A percentile compares a stretch with the other conserved stretches of the same genome.
Conservation (phyloP, 2,329 filamentous ascomycete genomes). For the Aspergillus felis region DNA sequence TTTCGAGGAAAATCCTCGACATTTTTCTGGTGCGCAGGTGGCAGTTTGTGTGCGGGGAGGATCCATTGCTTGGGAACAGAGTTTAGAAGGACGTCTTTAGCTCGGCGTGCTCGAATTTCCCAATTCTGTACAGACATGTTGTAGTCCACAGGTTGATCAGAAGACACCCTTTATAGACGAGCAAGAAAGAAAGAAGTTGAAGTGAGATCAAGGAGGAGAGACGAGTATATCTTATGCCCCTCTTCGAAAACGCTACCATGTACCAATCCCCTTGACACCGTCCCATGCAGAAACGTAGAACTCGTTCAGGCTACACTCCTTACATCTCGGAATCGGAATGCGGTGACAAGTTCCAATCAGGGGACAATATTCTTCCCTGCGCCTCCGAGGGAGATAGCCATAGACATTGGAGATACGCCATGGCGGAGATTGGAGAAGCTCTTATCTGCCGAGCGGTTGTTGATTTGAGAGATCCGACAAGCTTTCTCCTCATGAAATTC, state of each 20-base stretch:
- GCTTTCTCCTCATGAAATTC: neutral
- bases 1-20: conserved; percentile 31
- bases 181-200: neutral
- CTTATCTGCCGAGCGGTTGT: neutral
- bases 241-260: neutral
- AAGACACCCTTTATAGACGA: neutral
- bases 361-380: neutral
- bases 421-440: neutral
- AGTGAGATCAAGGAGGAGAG: neutral
- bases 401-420: neutral
- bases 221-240: neutral
- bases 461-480: neutral
- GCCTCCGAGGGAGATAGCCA: neutral
- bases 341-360: neutral
- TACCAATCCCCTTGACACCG: neutral
- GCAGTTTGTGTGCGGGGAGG: conserved; percentile 23
- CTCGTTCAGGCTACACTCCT: neutral
- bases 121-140: conserved; percentile 16
- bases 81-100: conserved; percentile 27
- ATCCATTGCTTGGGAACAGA: conserved; percentile 37
- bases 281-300: neutral
- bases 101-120: conserved; percentile 30
- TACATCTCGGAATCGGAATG: neutral
- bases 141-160: neutral
- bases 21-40: conserved; percentile 24